These are phyloP conservation scores for Backusella mclennaniae DNA, from an alignment of 192 early-diverging fungal genomes.

Conservation along the genomic window DNA sequence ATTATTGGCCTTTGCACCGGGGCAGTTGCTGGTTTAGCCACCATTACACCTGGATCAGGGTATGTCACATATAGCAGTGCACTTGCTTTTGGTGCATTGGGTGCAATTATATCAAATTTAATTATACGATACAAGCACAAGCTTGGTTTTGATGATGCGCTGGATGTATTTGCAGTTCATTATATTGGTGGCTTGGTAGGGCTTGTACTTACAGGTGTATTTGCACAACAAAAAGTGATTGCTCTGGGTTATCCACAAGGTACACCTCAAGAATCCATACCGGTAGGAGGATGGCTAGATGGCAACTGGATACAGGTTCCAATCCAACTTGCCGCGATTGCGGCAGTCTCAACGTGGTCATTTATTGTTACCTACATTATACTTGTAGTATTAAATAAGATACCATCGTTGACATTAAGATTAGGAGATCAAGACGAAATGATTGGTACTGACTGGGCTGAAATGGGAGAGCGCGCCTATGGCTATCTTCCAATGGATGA, in stretches of 20 bases:
- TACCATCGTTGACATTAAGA: constrained; percentile 75
- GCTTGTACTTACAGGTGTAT: constrained; percentile 80
- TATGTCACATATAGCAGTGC: constrained; percentile 72
- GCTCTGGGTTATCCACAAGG: constrained; percentile 54
- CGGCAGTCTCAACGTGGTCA: constrained; percentile 68
- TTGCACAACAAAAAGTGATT: constrained; percentile 72
- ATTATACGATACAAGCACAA: constrained; percentile 60
- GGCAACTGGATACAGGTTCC: constrained; percentile 78
- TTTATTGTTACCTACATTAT: constrained; percentile 74
- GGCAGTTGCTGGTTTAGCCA: constrained; percentile 85
- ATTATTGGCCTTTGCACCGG: constrained; percentile 88
- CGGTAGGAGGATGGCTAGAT: constrained; percentile 76
- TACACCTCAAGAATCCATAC: constrained; percentile 39
- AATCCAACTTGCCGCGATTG: constrained; percentile 73
- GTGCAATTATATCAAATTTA: constrained; percentile 63
- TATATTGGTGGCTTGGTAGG: constrained; percentile 38
- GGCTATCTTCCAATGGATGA: constrained; percentile 38
- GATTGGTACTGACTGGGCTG: constrained; percentile 72
- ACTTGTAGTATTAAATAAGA: constrained; percentile 65
- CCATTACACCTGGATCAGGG: constrained; percentile 85
- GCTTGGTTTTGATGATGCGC: constrained; percentile 71
- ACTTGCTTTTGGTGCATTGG: constrained; percentile 71
- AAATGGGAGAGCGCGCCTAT: constrained; percentile 81
- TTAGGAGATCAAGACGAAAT: constrained; percentile 69
- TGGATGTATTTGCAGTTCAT: constrained; percentile 72